Evolutionary conservation across 2,329 filamentous ascomycete species (phyloP), one percentile per base, ranked within the genome.

Genomic region (Fusarium sulawesiense): DNA sequence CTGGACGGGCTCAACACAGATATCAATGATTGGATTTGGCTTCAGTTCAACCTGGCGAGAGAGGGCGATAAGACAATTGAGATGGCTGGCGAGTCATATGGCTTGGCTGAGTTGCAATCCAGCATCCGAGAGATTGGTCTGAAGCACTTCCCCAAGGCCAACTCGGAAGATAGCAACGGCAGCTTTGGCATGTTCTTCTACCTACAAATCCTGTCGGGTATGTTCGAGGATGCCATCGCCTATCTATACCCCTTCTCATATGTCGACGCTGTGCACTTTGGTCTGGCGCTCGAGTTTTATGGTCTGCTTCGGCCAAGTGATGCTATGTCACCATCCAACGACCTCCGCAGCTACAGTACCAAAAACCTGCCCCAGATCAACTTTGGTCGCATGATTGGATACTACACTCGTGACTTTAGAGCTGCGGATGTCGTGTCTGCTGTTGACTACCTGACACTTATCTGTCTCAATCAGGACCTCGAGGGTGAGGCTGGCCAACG

Each of bases 331-430:
- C 89, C 89, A 12, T 89, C 92, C 53, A 91, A 92, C 76, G 92
- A 97, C 74, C 82, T 91, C 48, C 82, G 89, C 44, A 89, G 85
- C 71, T 82, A 89, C 79, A 93, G 89, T 73, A 92, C 87, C 75
- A 88, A 90, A 72, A 87, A 88, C 69, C 85, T 89, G 68, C 87
- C 94, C 7, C 94, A 98, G 78, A 91, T 99, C 80, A 97, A 96
- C 84, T 98, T 98, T 81, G 94, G 93, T 46, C 91, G 92, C 63
- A 93, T 98, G 85, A 86, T 98, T 66, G 97, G 95, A 42, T 93
- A 96, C 79, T 99, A 99, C 83, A 99, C 97, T 7, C 89, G 92
- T 56, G 94, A 98, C 80, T 99, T 99, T 88, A 91, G 96, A 55
- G 93, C 93, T 30, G 94, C 94, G 21, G 91, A 97, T 76, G 92